These are phyloP conservation scores for Candida anglica DNA, from an alignment of 805 yeast genomes.

Conservation along the genomic window DNA sequence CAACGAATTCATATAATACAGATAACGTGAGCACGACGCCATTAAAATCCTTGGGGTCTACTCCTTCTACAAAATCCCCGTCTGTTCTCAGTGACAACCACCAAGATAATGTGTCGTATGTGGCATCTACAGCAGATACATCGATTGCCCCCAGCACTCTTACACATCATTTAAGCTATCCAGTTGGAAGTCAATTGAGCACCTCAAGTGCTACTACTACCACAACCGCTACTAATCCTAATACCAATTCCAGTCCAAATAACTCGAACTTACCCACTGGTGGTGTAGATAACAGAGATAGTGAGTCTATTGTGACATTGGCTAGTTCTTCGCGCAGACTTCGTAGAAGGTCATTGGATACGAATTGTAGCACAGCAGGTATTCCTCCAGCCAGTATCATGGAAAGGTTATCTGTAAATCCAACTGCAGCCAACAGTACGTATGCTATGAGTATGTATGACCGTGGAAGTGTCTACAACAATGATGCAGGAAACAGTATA, in stretches of 20 bases:
- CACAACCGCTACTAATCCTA: neutral
- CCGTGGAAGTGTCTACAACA: constrained; percentile 7
- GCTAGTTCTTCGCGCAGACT: constrained; percentile 37
- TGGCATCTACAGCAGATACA: constrained; percentile 48
- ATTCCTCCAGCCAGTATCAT: constrained; percentile 72
- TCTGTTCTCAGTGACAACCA: constrained; percentile 31
- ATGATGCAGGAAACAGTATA: neutral
- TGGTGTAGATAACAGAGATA: constrained; percentile 29
- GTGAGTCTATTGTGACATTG: constrained; percentile 40
- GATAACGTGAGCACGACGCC: constrained; percentile 49
- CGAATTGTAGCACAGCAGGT: constrained; percentile 64
- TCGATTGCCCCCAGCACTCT: constrained; percentile 40
- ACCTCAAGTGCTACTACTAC: neutral
- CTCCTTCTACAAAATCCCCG: constrained; percentile 36
- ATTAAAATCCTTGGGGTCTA: constrained; percentile 40
- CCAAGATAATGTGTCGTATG: constrained; percentile 25
- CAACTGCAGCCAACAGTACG: constrained; percentile 23
- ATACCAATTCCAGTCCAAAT: neutral
- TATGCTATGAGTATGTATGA: constrained; percentile 14
- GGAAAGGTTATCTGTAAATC: constrained; percentile 44
- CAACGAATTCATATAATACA: constrained; percentile 12
- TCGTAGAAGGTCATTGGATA: constrained; percentile 41
- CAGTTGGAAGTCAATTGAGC: constrained; percentile 2
- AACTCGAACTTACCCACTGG: constrained; percentile 5
- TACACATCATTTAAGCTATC: constrained; percentile 8